Percentiles rank a stretch among this genome's conserved stretches.
Conservation (phyloP, 176 grass and related monocot species). For the Carex parvula region DNA sequence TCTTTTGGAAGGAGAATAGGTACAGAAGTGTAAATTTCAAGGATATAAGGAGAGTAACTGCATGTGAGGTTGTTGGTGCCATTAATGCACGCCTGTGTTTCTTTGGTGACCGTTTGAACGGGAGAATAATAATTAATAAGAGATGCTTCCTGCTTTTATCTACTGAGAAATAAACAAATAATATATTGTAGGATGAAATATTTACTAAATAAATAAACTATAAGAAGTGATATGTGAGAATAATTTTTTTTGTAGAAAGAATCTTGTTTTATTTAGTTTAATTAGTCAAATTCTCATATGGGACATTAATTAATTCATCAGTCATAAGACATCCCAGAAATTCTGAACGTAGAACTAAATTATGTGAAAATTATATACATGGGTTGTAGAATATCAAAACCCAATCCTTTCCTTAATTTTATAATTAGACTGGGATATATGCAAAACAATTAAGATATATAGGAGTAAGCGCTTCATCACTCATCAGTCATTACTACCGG, state of each 20-base stretch:
- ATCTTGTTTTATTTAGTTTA: too few relatives aligned
- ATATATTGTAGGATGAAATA: neutral
- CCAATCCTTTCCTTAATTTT: too few relatives aligned
- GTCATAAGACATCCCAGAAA: too few relatives aligned
- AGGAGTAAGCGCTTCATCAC: too few relatives aligned
- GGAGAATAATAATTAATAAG: neutral
- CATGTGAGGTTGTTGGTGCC: slow-evolving; percentile 19
- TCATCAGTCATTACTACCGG: too few relatives aligned
- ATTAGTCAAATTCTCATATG: too few relatives aligned
- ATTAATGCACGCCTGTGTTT: slow-evolving; percentile 8
- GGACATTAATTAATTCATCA: too few relatives aligned
- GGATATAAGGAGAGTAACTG: neutral
- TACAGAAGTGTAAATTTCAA: slow-evolving; percentile 12
- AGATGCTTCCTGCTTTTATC: neutral
- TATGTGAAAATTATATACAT: too few relatives aligned
- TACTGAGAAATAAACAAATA: neutral
- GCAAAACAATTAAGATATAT: too few relatives aligned
- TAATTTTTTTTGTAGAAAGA: neutral
- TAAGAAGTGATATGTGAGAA: neutral
- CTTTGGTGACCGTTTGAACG: slow-evolving; percentile 4
- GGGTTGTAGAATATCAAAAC: too few relatives aligned
- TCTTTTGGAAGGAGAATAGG: slow-evolving; percentile 15
- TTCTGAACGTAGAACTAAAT: too few relatives aligned
- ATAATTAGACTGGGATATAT: too few relatives aligned
- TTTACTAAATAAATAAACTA: neutral